These are phyloP conservation scores for Nelumbo lutea DNA, from an alignment of 164 flowering plant genomes.

Conservation along the genomic window DNA sequence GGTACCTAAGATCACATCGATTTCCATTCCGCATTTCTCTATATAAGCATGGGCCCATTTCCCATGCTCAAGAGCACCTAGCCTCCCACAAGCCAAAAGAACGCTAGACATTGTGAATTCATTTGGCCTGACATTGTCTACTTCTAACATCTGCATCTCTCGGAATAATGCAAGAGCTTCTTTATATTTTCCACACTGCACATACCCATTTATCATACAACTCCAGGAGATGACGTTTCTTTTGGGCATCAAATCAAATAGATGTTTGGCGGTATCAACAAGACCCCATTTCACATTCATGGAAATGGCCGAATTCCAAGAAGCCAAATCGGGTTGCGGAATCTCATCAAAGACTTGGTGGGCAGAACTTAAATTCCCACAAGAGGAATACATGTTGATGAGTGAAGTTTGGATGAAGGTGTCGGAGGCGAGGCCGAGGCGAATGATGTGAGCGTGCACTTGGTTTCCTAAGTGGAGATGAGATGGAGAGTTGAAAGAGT, in stretches of 20 bases:
- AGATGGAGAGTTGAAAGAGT: slow-evolving; percentile 19
- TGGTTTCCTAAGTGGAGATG: slow-evolving; percentile 16
- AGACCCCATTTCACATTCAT: slow-evolving; percentile 19
- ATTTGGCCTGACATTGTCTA: slow-evolving; percentile 21
- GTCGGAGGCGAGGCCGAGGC: slow-evolving; percentile 18
- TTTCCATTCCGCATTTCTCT: slow-evolving; percentile 20
- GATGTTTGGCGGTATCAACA: slow-evolving; percentile 16
- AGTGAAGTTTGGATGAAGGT: slow-evolving; percentile 25
- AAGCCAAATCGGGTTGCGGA: slow-evolving; percentile 21
- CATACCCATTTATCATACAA: slow-evolving; percentile 38
- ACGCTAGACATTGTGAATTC: slow-evolving; percentile 28
- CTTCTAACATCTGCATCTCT: slow-evolving; percentile 25
- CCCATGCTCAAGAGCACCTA: slow-evolving; percentile 36
- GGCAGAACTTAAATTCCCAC: slow-evolving; percentile 22
- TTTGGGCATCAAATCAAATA: slow-evolving; percentile 34
- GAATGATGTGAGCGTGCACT: slow-evolving; percentile 21
- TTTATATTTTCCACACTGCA: slow-evolving; percentile 15
- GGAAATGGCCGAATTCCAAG: slow-evolving; percentile 36
- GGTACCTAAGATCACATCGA: slow-evolving; percentile 30
- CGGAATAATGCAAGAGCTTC: slow-evolving; percentile 29
- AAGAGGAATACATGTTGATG: slow-evolving; percentile 25
- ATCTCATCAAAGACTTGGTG: slow-evolving; percentile 29
- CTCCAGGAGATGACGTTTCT: slow-evolving; percentile 40
- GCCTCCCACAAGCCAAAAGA: slow-evolving; percentile 28
- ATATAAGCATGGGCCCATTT: slow-evolving; percentile 33